These are phyloP conservation scores for Vitis cinerea DNA, from an alignment of 164 flowering plant species.

Conservation along the genomic window DNA sequence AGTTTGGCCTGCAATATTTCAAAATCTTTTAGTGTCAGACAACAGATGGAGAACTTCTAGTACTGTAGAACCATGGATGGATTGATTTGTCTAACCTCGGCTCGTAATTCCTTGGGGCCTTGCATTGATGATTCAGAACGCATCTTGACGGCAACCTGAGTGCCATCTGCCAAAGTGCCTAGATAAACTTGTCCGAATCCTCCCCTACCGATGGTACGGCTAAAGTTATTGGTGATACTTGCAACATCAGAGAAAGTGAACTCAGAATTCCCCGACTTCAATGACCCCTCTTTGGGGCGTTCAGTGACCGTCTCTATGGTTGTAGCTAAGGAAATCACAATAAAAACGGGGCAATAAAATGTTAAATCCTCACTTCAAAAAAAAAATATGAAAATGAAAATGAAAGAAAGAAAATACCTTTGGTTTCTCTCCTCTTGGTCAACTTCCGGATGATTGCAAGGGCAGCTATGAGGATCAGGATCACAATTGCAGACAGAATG, in stretches of 20 bases:
- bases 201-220: constrained; percentile 14
- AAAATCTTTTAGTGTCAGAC: no score
- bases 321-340: no score
- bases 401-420: no score
- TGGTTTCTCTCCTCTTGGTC: no score
- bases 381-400: no score
- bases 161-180: background rate
- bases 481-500: no score
- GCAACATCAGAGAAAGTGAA: constrained; percentile 11
- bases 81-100: constrained; percentile 19
- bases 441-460: no score
- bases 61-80: background rate
- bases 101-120: constrained; percentile 18
- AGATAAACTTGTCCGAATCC: constrained; percentile 18
- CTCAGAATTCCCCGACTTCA: background rate
- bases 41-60: no score
- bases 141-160: constrained; percentile 17
- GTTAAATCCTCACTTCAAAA: no score
- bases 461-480: no score
- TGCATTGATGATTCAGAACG: constrained; percentile 14
- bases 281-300: background rate
- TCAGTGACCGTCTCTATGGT: no score
- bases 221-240: constrained; percentile 16
- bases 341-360: no score
- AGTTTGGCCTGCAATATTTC: constrained; percentile 18